Evolutionary conservation across 2,329 filamentous ascomycete genomes (phyloP).

Genomic region (Conoideocrella luteorostrata): DNA sequence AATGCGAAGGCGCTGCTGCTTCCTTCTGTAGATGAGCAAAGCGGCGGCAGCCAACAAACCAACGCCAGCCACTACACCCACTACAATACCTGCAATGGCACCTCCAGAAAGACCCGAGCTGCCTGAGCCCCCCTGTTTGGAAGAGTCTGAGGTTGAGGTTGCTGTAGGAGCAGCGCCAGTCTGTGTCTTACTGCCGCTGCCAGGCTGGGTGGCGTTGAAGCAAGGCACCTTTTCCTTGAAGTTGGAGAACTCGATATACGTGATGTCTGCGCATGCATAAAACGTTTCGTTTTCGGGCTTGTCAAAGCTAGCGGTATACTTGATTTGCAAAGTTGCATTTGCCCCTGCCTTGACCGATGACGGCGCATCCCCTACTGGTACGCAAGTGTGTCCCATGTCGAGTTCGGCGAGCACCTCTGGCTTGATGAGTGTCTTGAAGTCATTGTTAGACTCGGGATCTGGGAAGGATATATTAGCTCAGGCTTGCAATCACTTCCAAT

Average conservation of each 20-base stretch:
- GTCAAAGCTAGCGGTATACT: constrained; percentile 39
- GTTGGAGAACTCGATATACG: constrained; percentile 28
- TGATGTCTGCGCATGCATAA: constrained; percentile 45
- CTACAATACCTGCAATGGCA: constrained; percentile 67
- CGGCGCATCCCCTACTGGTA: constrained; percentile 29
- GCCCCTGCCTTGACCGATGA: constrained; percentile 29
- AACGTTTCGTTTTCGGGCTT: constrained; percentile 37
- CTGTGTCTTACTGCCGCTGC: constrained; percentile 15
- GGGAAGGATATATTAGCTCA: too few species aligned
- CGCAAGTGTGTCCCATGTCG: constrained; percentile 40
- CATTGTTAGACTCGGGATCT: constrained; percentile 33
- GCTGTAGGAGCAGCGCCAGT: constrained; percentile 9
- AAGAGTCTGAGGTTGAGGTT: constrained; percentile 13
- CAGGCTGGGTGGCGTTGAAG: constrained; percentile 36
- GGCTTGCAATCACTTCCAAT: too few species aligned
- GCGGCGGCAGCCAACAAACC: constrained; percentile 53
- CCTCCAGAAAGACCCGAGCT: constrained; percentile 50
- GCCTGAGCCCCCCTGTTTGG: constrained; percentile 18
- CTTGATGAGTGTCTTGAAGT: constrained; percentile 34
- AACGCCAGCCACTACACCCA: constrained; percentile 61
- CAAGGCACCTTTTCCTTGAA: constrained; percentile 31
- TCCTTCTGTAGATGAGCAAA: constrained; percentile 45
- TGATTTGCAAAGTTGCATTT: constrained; percentile 43
- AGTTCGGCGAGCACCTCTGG: constrained; percentile 29
- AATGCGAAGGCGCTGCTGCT: constrained; percentile 16